Conservation (phyloP, 177 flowering plant genomes). For the Vitis hybrid region DNA sequence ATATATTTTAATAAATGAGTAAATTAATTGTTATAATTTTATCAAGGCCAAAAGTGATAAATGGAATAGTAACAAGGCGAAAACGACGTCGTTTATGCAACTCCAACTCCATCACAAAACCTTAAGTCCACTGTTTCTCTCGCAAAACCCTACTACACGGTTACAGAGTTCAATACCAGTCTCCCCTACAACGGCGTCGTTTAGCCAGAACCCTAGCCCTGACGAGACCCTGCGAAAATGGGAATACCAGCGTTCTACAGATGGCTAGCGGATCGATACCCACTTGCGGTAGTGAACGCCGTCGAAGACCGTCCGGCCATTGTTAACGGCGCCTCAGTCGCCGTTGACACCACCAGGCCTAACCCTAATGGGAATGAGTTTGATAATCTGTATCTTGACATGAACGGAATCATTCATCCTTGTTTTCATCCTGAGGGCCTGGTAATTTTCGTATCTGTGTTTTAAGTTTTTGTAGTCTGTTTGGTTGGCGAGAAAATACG, state of each 20-base stretch:
- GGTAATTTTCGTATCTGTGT: slow-evolving; percentile 13
- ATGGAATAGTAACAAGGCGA: no score
- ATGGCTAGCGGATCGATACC: slow-evolving; percentile 36
- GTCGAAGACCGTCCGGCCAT: slow-evolving; percentile 25
- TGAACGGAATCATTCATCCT: slow-evolving; percentile 40
- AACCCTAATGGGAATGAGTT: slow-evolving; percentile 53
- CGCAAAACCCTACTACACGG: no score
- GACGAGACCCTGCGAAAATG: slow-evolving; percentile 19
- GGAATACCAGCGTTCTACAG: slow-evolving; percentile 52
- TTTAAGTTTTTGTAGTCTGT: neutral
- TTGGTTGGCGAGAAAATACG: no score
- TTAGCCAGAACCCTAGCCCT: no score
- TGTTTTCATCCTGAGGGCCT: slow-evolving; percentile 46
- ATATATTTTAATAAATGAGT: no score
- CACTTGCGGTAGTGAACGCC: slow-evolving; percentile 25
- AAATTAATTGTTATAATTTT: no score
- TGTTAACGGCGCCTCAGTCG: slow-evolving; percentile 15
- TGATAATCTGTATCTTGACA: slow-evolving; percentile 34
- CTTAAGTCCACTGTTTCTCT: no score
- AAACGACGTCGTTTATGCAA: no score
- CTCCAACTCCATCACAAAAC: no score
- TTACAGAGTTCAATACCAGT: no score
- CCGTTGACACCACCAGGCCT: slow-evolving; percentile 26
- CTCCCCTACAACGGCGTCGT: no score
- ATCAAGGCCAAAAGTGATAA: no score